Conservation (phyloP, 139 green algal species). For the Micractinium sp. region DNA sequence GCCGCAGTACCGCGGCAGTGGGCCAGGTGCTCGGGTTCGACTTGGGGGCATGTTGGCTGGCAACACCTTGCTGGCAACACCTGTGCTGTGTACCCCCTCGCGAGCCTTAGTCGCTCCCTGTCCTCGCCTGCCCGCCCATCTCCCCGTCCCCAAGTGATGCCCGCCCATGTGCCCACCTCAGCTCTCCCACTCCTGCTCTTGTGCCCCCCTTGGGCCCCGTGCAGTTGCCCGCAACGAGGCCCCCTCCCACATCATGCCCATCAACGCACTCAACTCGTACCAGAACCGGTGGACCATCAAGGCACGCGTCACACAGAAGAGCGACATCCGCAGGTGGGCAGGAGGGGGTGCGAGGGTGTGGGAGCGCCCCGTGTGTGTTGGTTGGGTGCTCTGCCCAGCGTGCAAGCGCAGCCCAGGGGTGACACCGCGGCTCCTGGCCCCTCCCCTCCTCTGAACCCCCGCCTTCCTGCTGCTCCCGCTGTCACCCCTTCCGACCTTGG, state of each 20-base stretch:
- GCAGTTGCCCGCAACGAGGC: slow-evolving; percentile 51
- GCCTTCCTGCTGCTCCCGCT: no score
- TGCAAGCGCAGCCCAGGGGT: slow-evolving; percentile 88
- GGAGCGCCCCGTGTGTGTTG: slow-evolving; percentile 36
- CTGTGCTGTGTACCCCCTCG: no score
- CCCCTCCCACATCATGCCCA: slow-evolving; percentile 78
- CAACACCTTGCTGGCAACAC: neutral
- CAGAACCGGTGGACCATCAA: slow-evolving; percentile 95
- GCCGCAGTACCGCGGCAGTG: slow-evolving; percentile 17
- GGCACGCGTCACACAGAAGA: slow-evolving; percentile 82
- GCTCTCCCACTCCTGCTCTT: neutral
- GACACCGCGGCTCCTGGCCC: no score
- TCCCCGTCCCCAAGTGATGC: no score
- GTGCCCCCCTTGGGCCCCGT: neutral
- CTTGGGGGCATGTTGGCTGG: no score
- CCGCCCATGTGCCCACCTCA: neutral
- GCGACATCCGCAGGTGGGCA: slow-evolving; percentile 54
- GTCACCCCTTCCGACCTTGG: neutral
- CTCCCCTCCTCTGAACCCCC: no score
- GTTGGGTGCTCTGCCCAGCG: no score
- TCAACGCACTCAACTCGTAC: slow-evolving; percentile 94
- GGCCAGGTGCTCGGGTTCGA: neutral
- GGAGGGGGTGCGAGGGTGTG: neutral
- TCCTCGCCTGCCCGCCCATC: no score
- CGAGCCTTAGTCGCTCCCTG: no score